Conservation (phyloP, 2,329 filamentous ascomycete species). For the Fusarium mangiferae region DNA sequence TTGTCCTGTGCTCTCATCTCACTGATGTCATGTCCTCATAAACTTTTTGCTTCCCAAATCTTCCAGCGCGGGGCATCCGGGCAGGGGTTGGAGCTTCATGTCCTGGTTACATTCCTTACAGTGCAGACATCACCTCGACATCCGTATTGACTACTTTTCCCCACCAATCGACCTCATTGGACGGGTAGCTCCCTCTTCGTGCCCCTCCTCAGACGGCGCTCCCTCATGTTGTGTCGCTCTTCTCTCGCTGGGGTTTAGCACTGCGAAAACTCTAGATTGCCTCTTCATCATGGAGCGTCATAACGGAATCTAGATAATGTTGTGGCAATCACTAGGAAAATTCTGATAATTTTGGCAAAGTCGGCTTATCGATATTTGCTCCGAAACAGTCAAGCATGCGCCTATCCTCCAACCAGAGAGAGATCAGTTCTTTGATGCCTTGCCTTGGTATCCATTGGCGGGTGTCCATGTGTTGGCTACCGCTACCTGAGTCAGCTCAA, state of each 20-base stretch:
- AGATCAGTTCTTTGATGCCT: conserved; percentile 1
- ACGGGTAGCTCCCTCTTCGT: conserved; percentile 30
- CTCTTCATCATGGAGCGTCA: conserved; percentile 32
- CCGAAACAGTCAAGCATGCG: neutral
- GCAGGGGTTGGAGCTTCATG: conserved; percentile 24
- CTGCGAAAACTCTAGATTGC: conserved; percentile 21
- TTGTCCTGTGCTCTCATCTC: conserved; percentile 8
- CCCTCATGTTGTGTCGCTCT: conserved; percentile 31
- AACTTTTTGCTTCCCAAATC: conserved; percentile 42
- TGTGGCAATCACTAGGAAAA: conserved; percentile 30
- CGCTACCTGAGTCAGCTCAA: conserved; percentile 16
- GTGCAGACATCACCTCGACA: rapidly evolving
- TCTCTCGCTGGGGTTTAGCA: conserved; percentile 38
- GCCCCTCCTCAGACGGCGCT: conserved; percentile 33
- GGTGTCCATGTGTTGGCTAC: conserved; percentile 22
- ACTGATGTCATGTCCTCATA: conserved; percentile 47
- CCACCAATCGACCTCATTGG: conserved; percentile 31
- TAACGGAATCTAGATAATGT: neutral
- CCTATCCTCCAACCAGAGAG: conserved; percentile 1
- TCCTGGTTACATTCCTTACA: conserved; percentile 24
- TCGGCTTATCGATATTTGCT: neutral
- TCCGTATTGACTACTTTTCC: conserved; percentile 36
- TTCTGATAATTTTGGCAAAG: conserved; percentile 3
- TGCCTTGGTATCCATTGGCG: conserved; percentile 10
- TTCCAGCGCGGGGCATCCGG: conserved; percentile 47